These are phyloP conservation scores for Russula foetens DNA, from an alignment of 768 basidiomycete species.

Conservation along the genomic window DNA sequence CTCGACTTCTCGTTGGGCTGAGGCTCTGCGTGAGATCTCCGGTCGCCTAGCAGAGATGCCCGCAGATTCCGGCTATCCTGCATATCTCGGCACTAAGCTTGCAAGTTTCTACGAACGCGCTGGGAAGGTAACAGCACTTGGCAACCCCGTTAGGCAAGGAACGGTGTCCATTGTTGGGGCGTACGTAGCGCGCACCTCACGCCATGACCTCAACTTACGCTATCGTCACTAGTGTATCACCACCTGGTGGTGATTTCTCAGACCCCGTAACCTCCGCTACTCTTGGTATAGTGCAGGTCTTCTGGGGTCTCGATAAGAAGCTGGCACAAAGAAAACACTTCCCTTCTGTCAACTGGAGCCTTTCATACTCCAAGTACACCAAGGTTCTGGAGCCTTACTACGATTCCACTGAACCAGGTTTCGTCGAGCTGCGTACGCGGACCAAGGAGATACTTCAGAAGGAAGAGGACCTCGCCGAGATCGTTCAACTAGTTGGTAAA, in stretches of 20 bases:
- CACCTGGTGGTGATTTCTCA: conserved; percentile 98
- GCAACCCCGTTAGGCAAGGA: conserved; percentile 79
- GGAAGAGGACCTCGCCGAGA: conserved; percentile 97
- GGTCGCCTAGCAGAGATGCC: conserved; percentile 99
- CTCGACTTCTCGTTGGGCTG: conserved; percentile 98
- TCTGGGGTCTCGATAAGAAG: conserved; percentile 99
- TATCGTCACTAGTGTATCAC: conserved; percentile 64
- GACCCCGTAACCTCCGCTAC: conserved; percentile 98
- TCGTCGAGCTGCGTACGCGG: conserved; percentile 84
- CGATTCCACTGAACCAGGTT: conserved; percentile 86
- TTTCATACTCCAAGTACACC: conserved; percentile 99
- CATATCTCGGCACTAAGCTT: conserved; percentile 90
- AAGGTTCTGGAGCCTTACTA: conserved; percentile 92
- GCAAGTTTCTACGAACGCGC: conserved; percentile 99
- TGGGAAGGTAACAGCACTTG: conserved; percentile 89
- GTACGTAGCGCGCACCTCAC: conserved; percentile 42
- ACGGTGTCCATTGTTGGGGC: conserved; percentile 99
- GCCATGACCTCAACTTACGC: background rate
- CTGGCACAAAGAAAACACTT: conserved; percentile 98
- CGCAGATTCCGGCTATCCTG: conserved; percentile 98
- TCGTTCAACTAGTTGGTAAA: conserved; percentile 99
- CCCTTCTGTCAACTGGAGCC: conserved; percentile 99
- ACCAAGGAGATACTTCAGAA: conserved; percentile 98
- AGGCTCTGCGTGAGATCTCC: conserved; percentile 97
- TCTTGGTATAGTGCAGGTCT: conserved; percentile 97